Conservation (phyloP, 1,284 basidiomycete species). For the Leccinum huronense region DNA sequence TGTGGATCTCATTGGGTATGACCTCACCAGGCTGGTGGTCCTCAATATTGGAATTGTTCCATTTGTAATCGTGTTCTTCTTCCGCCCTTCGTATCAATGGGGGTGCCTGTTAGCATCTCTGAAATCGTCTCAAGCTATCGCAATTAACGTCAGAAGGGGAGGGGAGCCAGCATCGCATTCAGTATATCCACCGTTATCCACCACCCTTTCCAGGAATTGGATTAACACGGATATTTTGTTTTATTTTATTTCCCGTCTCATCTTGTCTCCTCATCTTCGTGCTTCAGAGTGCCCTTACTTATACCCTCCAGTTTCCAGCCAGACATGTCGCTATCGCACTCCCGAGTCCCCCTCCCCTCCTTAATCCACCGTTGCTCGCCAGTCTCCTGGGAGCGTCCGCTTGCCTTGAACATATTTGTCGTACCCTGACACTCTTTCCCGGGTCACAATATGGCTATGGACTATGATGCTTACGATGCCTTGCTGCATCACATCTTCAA, state of each 20-base stretch:
- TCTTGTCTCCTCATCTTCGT: conserved; percentile 1
- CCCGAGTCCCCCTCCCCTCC: not conserved
- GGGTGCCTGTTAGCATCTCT: conserved; percentile 12
- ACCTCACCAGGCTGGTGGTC: conserved; percentile 8
- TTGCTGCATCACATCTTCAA: conserved; percentile 37
- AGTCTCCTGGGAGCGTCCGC: conserved; percentile 7
- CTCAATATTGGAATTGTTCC: conserved; percentile 24
- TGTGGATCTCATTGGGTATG: conserved; percentile 13
- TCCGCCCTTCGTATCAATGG: conserved; percentile 4
- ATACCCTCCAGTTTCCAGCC: conserved; percentile 12
- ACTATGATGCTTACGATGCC: conserved; percentile 37
- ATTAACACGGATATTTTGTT: conserved; percentile 2
- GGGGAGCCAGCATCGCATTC: conserved; percentile 6
- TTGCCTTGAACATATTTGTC: conserved; percentile 26
- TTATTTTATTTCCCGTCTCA: not conserved
- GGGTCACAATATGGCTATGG: conserved; percentile 30
- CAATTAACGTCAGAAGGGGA: conserved; percentile 23
- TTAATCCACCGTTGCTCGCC: not conserved
- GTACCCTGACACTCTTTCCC: conserved; percentile 18
- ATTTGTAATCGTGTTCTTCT: conserved; percentile 7
- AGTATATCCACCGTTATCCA: not conserved
- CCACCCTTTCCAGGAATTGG: conserved; percentile 12
- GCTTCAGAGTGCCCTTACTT: conserved; percentile 24
- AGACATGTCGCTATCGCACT: conserved; percentile 1
- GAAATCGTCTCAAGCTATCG: conserved; percentile 12